Conservation (phyloP, 768 basidiomycete genomes). For the Podaxis sp. region DNA sequence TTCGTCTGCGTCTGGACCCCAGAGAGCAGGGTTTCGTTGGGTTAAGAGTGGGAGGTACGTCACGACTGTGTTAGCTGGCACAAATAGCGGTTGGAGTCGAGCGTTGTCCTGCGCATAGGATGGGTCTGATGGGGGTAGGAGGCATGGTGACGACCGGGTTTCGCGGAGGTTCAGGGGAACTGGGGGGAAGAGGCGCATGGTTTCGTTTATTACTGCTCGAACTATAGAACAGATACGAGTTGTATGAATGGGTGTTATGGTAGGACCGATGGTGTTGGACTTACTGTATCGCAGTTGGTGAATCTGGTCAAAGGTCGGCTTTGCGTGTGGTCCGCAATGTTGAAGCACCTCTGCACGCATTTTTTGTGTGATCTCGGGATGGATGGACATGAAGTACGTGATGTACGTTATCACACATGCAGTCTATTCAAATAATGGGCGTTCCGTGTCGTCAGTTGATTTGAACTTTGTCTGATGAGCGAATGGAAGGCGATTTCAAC, state of each 20-base stretch:
- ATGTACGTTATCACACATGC: slow-evolving; percentile 68
- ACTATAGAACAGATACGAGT: slow-evolving; percentile 36
- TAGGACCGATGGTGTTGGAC: slow-evolving; percentile 13
- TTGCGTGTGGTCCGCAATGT: slow-evolving; percentile 45
- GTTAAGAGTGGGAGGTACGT: slow-evolving; percentile 62
- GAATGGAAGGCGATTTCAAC: slow-evolving; percentile 21
- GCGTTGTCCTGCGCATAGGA: slow-evolving; percentile 33
- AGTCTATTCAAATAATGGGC: slow-evolving; percentile 41
- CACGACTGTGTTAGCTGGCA: slow-evolving; percentile 57
- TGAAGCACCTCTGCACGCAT: slow-evolving; percentile 63
- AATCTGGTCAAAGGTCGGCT: slow-evolving; percentile 58
- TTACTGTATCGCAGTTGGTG: slow-evolving; percentile 66
- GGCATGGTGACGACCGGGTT: slow-evolving; percentile 45
- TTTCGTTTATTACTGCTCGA: slow-evolving; percentile 79
- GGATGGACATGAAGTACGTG: slow-evolving; percentile 66
- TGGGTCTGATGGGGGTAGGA: slow-evolving; percentile 51
- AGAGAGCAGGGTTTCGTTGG: slow-evolving; percentile 65
- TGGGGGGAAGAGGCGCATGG: slow-evolving; percentile 75
- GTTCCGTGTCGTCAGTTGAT: background rate
- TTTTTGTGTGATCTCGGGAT: slow-evolving; percentile 53
- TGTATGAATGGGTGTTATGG: background rate
- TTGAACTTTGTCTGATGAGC: background rate
- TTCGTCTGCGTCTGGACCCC: slow-evolving; percentile 76
- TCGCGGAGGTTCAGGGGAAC: slow-evolving; percentile 74
- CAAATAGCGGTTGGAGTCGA: slow-evolving; percentile 47